Evolutionary conservation across 495 filamentous ascomycete genomes (phyloP).

Genomic region (Hypoxylon intermedium): DNA sequence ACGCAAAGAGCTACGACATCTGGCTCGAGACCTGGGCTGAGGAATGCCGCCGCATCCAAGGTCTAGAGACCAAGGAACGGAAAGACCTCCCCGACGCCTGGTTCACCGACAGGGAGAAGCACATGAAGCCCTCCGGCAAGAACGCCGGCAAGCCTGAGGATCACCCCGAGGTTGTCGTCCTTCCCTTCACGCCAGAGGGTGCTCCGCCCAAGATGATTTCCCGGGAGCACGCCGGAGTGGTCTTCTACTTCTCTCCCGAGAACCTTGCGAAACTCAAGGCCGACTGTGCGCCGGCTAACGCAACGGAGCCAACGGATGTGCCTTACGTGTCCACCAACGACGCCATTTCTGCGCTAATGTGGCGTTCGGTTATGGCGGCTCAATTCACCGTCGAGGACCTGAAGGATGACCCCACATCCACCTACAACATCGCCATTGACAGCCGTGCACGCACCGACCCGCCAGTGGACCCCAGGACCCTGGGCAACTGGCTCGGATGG

Average conservation of each 20-base stretch:
- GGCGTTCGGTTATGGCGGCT: conserved; percentile 50
- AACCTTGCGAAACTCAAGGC: conserved; percentile 42
- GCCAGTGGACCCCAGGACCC: conserved; percentile 39
- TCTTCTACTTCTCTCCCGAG: conserved; percentile 45
- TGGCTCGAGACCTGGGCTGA: conserved; percentile 49
- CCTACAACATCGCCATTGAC: conserved; percentile 48
- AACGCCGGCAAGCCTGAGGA: conserved; percentile 40
- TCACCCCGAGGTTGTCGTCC: conserved; percentile 45
- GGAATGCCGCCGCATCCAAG: conserved; percentile 46
- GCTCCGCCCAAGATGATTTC: conserved; percentile 45
- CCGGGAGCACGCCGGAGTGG: conserved; percentile 39
- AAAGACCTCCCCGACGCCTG: conserved; percentile 31
- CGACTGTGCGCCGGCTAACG: conserved; percentile 43
- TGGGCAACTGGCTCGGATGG: conserved; percentile 48
- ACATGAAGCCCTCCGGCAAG: conserved; percentile 39
- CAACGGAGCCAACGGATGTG: conserved; percentile 38
- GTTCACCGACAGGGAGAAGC: conserved; percentile 39
- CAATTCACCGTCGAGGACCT: conserved; percentile 42
- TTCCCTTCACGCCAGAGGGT: conserved; percentile 44
- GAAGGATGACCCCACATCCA: conserved; percentile 41
- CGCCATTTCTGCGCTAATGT: conserved; percentile 49
- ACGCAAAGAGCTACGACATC: conserved; percentile 43
- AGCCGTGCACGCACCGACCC: conserved; percentile 43
- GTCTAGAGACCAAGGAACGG: conserved; percentile 16
- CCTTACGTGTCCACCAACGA: conserved; percentile 51